A percentile compares a stretch with the other conserved stretches of the same genome.
Evolutionary conservation across 2,329 filamentous ascomycete species (phyloP).

Genomic region (Stemphylium beticola): DNA sequence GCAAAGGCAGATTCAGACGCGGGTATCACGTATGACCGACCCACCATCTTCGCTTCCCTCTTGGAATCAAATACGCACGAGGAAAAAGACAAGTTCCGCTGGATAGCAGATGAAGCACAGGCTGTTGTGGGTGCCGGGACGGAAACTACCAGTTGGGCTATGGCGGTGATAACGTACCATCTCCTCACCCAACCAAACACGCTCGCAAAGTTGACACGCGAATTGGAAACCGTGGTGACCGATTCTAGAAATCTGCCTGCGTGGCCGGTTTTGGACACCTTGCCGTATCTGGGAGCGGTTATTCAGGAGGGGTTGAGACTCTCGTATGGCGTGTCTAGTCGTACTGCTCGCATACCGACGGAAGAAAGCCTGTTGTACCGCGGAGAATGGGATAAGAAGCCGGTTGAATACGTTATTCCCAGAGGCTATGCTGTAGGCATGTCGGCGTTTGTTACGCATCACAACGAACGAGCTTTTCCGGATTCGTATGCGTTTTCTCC

Average conservation of each 20-base stretch:
- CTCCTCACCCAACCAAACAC: slow-evolving; percentile 32
- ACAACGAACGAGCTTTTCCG: slow-evolving; percentile 34
- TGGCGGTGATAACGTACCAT: slow-evolving; percentile 38
- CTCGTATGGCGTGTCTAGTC: slow-evolving; percentile 35
- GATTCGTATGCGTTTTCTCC: slow-evolving; percentile 34
- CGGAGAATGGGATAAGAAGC: slow-evolving; percentile 33
- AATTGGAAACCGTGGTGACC: slow-evolving; percentile 27
- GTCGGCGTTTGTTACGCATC: slow-evolving; percentile 34
- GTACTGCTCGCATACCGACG: slow-evolving; percentile 32
- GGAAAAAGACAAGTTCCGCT: slow-evolving; percentile 29
- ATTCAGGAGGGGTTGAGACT: slow-evolving; percentile 41
- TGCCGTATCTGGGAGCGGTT: slow-evolving; percentile 43
- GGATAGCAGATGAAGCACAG: slow-evolving; percentile 41
- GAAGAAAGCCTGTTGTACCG: slow-evolving; percentile 32
- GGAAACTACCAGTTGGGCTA: slow-evolving; percentile 41
- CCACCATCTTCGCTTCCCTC: slow-evolving; percentile 31
- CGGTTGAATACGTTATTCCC: slow-evolving; percentile 28
- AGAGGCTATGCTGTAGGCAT: slow-evolving; percentile 34
- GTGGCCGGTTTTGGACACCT: slow-evolving; percentile 30
- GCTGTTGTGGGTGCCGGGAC: slow-evolving; percentile 44
- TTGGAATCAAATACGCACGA: slow-evolving; percentile 19
- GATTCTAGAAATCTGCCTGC: slow-evolving; percentile 22
- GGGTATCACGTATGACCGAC: slow-evolving; percentile 31
- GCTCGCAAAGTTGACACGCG: slow-evolving; percentile 28
- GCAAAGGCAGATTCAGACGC: slow-evolving; percentile 30